These are phyloP conservation scores for Mortierella sp. DNA, from an alignment of 371 early-diverging fungal genomes.

Conservation along the genomic window DNA sequence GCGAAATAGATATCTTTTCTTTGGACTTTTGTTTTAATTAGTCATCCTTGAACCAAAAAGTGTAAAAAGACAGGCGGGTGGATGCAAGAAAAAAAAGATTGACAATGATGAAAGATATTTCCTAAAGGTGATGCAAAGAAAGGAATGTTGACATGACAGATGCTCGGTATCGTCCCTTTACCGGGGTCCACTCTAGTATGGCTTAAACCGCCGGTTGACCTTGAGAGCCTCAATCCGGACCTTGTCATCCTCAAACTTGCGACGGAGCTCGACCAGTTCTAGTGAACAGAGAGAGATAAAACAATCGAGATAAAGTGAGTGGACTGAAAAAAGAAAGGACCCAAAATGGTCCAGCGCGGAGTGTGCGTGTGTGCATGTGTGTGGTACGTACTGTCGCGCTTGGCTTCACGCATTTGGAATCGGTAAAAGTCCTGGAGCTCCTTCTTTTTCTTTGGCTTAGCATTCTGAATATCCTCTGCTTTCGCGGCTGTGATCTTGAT, in stretches of 20 bases:
- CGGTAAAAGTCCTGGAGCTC: conserved; percentile 90
- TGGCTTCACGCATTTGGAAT: conserved; percentile 93
- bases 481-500: conserved; percentile 68
- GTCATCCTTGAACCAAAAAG: too few species aligned
- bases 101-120: too few species aligned
- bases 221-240: conserved; percentile 82
- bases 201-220: conserved; percentile 85
- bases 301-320: background rate
- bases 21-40: too few species aligned
- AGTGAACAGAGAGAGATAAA: background rate
- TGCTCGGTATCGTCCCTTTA: too few species aligned
- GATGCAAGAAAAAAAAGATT: too few species aligned
- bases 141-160: too few species aligned
- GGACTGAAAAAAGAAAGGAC: background rate
- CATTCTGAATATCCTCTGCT: conserved; percentile 57
- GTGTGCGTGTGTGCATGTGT: too few species aligned
- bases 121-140: too few species aligned
- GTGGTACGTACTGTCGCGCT: conserved; percentile 77
- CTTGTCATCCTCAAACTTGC: conserved; percentile 95
- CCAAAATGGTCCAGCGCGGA: background rate
- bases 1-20: too few species aligned
- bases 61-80: too few species aligned
- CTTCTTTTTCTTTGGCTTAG: conserved; percentile 70
- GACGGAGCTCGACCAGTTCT: conserved; percentile 88
- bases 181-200: conserved; percentile 70